These are phyloP conservation scores for Phragmites australis DNA, from an alignment of 176 grass and related monocot species.

Conservation along the genomic window DNA sequence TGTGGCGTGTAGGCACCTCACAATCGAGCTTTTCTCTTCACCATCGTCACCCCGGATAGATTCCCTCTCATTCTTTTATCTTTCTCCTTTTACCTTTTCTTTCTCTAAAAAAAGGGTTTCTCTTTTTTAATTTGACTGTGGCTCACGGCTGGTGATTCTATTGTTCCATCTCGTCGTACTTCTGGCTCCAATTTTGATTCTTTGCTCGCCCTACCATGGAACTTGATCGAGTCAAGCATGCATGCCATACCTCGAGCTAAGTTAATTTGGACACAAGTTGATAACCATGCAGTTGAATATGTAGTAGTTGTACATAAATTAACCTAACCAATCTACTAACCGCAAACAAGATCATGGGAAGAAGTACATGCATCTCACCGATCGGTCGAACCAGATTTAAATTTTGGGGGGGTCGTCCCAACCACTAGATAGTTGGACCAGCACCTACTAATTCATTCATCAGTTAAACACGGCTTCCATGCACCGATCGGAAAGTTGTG, in stretches of 20 bases:
- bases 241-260: background rate
- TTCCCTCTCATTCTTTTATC: background rate
- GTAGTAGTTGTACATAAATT: background rate
- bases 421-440: slow-evolving; percentile 32
- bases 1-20: slow-evolving; percentile 3
- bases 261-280: background rate
- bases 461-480: slow-evolving; percentile 10
- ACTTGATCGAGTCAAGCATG: background rate
- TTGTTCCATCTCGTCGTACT: background rate
- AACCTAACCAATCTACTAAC: background rate
- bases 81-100: background rate
- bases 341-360: background rate
- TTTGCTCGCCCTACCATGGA: background rate
- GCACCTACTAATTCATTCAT: slow-evolving; percentile 25
- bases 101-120: background rate
- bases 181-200: background rate
- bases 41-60: slow-evolving; percentile 19
- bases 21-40: background rate
- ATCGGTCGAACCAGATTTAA: slow-evolving; percentile 1
- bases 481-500: background rate
- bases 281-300: background rate
- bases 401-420: background rate
- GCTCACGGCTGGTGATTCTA: background rate
- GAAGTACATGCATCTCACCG: background rate
- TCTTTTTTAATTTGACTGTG: background rate